Evolutionary conservation across 805 yeast genomes (phyloP), one percentile per base, ranked within the genome.

Genomic region (Komagataella pastoris): DNA sequence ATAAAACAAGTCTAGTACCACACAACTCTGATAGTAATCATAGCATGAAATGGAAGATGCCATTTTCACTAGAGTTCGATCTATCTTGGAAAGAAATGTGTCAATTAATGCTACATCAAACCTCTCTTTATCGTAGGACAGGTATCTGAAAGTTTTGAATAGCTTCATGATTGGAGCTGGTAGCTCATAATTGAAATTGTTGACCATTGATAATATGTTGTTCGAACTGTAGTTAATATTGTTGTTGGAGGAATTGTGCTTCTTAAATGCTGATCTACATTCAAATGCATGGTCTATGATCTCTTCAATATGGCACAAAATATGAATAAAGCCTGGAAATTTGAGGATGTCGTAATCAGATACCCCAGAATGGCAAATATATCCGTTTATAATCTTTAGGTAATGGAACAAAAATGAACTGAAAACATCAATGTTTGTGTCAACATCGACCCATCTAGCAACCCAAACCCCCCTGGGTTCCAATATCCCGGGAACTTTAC

Each of bases 401-500:
- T 79, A 81, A 60, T 82, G 86, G 54, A 83, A 74, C 49, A 81
- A 66, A 55, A 82, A 82, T 1, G 85, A 77, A 54, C 74, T 72
- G 63, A 81, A 81, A 2, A 81, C 65, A 57, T 79, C 82, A 30
- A 30, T 30, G 51, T 79, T 69, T 30, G 58, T 58, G 54, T 79
- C 84, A 52, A 74, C 65, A 50, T 72, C 67, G 51, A 74, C 70
- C 87, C 87, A 82, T 56, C 80, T 67, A 52, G 73, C 67, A 7
- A 79, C 82, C 88, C 88, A 81, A 23, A 70, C 59, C 5, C 84
- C 86, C 53, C 68, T 74, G 7, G 85, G 80, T 54, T 81, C 81
- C 12, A 69, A 59, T 48, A 80, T 76, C 6, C 83, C 81, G 36
- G 56, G 50, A 61, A 69, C 62, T 36, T 66, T 65, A 1, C 56